Evolutionary conservation across 345 rosid genomes (phyloP), one percentile per base, ranked within the genome.

Genomic region (Cochlearia excelsa): DNA sequence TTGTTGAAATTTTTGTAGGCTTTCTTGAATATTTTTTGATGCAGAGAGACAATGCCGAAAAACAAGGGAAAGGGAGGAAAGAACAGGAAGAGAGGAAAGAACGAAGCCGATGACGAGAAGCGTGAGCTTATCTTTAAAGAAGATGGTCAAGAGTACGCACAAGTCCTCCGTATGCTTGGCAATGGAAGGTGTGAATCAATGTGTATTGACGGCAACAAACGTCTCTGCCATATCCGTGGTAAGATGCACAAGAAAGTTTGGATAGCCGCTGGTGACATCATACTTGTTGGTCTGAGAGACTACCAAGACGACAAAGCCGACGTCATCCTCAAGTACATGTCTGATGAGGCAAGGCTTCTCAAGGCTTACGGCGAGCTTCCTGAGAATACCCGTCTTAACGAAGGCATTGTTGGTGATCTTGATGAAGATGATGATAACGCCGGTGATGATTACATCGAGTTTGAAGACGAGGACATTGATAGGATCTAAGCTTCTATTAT

Each of bases 181-280:
- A 84, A 84, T 59, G 90, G 90, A 6, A 67, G 90, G 7, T 84
- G 90, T 16, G 90, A 84, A 9, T 82, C 84, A 28, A 80, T 54
- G 78, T 84, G 87, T 66, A 82, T 82, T n/a, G 90, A 84, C 8
- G 83, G 83, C 7, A 63, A 59, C 54, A 84, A 80, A 39, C 83
- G 90, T 16, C 82, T 84, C n/a, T 82, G 90, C 69, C 90, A 84
- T 63, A 84, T 84, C 59, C 85, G 87, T 29, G 90, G 90, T 8
- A 84, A 84, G 85, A 84, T 84, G 90, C 90, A 84, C 69, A 84
- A 84, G 71, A 87, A 86, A 69, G 95, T 86, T 26, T 86, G 90
- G 95, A 86, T 86, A 31, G 86, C 88, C 3, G 83, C 88, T 4
- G 90, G 90, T 50, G 95, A 86, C 62, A 80, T 86, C 45, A 75